Conservation (phyloP, 306 rosid species). For the Medicago arabica region DNA sequence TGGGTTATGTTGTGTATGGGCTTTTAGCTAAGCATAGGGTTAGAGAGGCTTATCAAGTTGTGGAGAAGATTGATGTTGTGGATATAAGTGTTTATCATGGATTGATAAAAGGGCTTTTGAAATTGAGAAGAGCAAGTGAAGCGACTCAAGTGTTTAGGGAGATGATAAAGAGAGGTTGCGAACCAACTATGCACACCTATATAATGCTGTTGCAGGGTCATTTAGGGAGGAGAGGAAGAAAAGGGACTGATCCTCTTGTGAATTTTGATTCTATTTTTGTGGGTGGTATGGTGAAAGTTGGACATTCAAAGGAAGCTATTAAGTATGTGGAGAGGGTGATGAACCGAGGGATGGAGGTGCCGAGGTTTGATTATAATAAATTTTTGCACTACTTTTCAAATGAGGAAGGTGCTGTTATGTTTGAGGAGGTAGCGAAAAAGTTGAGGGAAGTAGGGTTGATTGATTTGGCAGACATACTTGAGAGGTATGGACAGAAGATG, state of each 20-base stretch:
- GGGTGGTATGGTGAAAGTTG: conserved; percentile 66
- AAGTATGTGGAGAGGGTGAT: conserved; percentile 84
- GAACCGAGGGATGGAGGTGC: conserved; percentile 80
- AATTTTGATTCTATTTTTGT: conserved; percentile 86
- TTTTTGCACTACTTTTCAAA: conserved; percentile 80
- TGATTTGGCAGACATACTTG: conserved; percentile 88
- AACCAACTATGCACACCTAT: conserved; percentile 77
- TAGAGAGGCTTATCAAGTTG: conserved; percentile 61
- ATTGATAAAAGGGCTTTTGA: conserved; percentile 77
- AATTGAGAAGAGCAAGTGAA: conserved; percentile 65
- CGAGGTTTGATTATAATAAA: conserved; percentile 80
- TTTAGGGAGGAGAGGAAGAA: conserved; percentile 65
- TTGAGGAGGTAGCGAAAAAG: conserved; percentile 77
- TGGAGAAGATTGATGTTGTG: conserved; percentile 41
- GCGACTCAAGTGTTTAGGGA: conserved; percentile 83
- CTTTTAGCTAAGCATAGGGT: conserved; percentile 59
- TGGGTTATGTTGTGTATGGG: conserved; percentile 64
- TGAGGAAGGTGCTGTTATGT: conserved; percentile 80
- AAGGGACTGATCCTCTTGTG: conserved; percentile 73
- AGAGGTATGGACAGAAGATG: conserved; percentile 86
- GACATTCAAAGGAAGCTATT: conserved; percentile 62
- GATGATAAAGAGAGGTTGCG: conserved; percentile 68
- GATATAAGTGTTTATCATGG: conserved; percentile 70
- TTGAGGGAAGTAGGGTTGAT: conserved; percentile 75
- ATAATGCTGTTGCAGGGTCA: conserved; percentile 88